Percentiles rank a stretch among this genome's conserved stretches.
Conservation (phyloP, 2,329 filamentous ascomycete genomes). For the Rhynchosporium secalis region DNA sequence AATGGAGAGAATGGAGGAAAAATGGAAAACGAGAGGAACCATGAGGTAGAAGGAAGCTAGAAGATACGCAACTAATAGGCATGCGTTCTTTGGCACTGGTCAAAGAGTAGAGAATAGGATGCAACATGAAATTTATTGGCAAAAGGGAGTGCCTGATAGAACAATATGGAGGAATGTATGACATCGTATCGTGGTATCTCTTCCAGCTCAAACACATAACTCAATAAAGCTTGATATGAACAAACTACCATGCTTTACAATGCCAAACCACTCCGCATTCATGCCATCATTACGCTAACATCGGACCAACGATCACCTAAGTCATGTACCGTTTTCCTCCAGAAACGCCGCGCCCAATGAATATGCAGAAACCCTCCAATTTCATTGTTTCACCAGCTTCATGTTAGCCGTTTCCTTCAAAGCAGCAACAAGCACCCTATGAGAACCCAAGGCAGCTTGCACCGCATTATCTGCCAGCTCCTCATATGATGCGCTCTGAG, state of each 20-base stretch:
- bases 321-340: constrained; percentile 20
- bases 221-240: constrained; percentile 11
- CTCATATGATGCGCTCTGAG: constrained; percentile 47
- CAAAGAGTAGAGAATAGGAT: not conserved
- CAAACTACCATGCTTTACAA: constrained; percentile 7
- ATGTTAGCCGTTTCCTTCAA: constrained; percentile 56
- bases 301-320: constrained; percentile 8
- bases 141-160: not conserved
- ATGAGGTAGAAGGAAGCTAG: not conserved
- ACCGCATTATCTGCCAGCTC: constrained; percentile 63
- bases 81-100: constrained; percentile 1
- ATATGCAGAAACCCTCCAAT: constrained; percentile 14
- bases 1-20: not conserved
- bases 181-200: constrained; percentile 10
- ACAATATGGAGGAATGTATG: no score
- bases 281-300: constrained; percentile 22
- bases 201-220: constrained; percentile 10
- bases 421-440: constrained; percentile 61
- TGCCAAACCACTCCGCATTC: constrained; percentile 7
- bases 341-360: constrained; percentile 16
- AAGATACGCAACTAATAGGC: not conserved
- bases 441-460: constrained; percentile 58
- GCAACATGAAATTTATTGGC: not conserved
- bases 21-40: constrained; percentile 1
- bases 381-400: constrained; percentile 34